phyloP scores from a whole-genome alignment of 2,329 filamentous ascomycete species.

The Paraphoma sp. region DNA sequence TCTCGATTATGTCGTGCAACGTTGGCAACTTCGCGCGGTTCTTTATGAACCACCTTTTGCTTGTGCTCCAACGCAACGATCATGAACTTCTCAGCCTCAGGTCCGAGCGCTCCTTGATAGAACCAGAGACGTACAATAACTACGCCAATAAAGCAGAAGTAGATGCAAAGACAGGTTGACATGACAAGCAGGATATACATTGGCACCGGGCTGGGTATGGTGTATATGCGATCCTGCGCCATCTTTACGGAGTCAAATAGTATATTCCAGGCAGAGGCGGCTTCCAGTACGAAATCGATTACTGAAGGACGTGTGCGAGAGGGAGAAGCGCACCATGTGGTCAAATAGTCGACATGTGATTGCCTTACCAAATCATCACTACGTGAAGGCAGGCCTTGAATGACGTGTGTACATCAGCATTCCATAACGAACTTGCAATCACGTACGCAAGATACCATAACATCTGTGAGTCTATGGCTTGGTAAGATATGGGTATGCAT shows the following conservation, averaged over 20 bases:
- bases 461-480: too few relatives aligned
- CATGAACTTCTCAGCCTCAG: conserved; percentile 23
- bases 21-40: background rate
- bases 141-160: conserved; percentile 25
- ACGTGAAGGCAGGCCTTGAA: too few relatives aligned
- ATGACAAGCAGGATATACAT: conserved; percentile 25
- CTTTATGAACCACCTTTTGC: background rate
- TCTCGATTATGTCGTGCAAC: background rate
- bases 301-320: too few relatives aligned
- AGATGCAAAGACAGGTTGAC: conserved; percentile 20
- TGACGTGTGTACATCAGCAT: too few relatives aligned
- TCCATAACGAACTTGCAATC: too few relatives aligned
- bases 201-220: conserved; percentile 1
- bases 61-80: conserved; percentile 14
- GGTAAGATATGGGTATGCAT: too few relatives aligned
- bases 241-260: background rate
- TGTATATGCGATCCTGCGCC: background rate
- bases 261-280: background rate
- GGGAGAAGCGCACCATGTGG: too few relatives aligned
- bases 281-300: too few relatives aligned
- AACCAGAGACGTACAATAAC: conserved; percentile 31
- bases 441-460: too few relatives aligned
- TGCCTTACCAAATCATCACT: too few relatives aligned
- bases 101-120: conserved; percentile 30
- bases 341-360: too few relatives aligned